Evolutionary conservation across 371 early-diverging fungal species (phyloP), one percentile per base, ranked within the genome.

Genomic region (Fennellomyces sp.): DNA sequence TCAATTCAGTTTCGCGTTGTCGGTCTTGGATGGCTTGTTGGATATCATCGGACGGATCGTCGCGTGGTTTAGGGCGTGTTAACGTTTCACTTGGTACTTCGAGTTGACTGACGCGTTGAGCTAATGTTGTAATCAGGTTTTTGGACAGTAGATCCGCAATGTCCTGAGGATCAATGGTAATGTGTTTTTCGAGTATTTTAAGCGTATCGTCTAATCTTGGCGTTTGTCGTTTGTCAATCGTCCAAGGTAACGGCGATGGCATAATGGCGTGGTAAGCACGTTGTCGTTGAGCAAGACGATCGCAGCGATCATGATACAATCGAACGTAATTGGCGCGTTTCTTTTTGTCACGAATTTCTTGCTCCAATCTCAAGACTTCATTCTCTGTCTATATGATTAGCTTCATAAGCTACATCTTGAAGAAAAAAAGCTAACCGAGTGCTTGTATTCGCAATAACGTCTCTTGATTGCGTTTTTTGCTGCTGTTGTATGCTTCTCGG

Each of bases 391-490:
- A 19, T 31, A 15, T 17, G 33, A n/a, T 27, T 23, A 23, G 15
- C 26, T 35, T 52, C n/a, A n/a, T n/a, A n/a, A n/a, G n/a, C n/a
- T n/a, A n/a, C n/a, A n/a, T n/a, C n/a, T n/a, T n/a, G n/a, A n/a
- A n/a, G n/a, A n/a, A n/a, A n/a, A n/a, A n/a, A n/a, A n/a, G n/a
- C n/a, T n/a, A n/a, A 35, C 55, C 55, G 23, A 54, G 29, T 15
- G 39, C 11, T 39, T 54, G 55, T 35, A 54, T 54, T 17, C 55
- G 55, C 15, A 33, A 31, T 2, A 54, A 11, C 7, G 55, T 54
- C 36, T 54, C 55, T 35, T 38, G 28, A 39, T 54, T 54, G 13
- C 55, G 35, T 36, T 54, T 19, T 54, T 54, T 54, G 17, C 36
- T 54, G 8, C 25, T n/a, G 13, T 5, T 29, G 21, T 50, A 50